Evolutionary conservation across 192 early-diverging fungal species (phyloP), one percentile per base, ranked within the genome.

Genomic region (Powellomyces hirtus): DNA sequence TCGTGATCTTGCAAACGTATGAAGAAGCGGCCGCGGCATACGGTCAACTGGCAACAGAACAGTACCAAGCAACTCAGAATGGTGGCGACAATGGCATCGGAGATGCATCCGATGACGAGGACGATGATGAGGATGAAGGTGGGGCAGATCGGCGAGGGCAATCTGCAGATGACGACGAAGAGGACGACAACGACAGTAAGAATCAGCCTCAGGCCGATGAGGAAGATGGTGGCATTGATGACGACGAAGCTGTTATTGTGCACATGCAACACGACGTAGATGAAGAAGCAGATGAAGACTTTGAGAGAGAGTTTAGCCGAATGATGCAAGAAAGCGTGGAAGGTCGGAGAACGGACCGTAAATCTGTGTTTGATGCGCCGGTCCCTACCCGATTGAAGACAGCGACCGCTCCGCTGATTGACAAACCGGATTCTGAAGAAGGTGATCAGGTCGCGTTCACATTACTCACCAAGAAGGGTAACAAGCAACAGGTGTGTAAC

Each of bases 291-390:
- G 96, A 94, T 50, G 90, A 93, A 24, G 83, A 89, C 37, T 93
- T 98, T 84, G 94, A 98, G 55, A 78, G 83, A 55, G 94, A 97
- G 70, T 93, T 94, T 57, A 90, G 86, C 68, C 86, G 86, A 70
- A 90, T 97, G 77, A 90, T 98, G 86, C 85, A 84, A n/a, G 96
- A 98, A 57, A 92, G 90, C 45, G 68, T 92, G 44, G 96, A 96
- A 37, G 79, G 87, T 11, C 89, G 93, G 31, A 90, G 91, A 74
- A 80, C 79, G 74, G 91, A 92, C 57, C 76, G 88, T n/a, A 92
- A 92, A 58, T 67, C 84, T 1, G 88, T 86, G 53, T 88, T 98
- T 42, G 96, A 98, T 75, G 90, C 93, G 20, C 84, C 94, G 10
- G 91, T 98, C 51, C 96, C 96, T 22, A 85, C 91, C 74, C 77